phyloP scores from a whole-genome alignment of 2,329 filamentous ascomycete species.

The Aspergillus sp. region DNA sequence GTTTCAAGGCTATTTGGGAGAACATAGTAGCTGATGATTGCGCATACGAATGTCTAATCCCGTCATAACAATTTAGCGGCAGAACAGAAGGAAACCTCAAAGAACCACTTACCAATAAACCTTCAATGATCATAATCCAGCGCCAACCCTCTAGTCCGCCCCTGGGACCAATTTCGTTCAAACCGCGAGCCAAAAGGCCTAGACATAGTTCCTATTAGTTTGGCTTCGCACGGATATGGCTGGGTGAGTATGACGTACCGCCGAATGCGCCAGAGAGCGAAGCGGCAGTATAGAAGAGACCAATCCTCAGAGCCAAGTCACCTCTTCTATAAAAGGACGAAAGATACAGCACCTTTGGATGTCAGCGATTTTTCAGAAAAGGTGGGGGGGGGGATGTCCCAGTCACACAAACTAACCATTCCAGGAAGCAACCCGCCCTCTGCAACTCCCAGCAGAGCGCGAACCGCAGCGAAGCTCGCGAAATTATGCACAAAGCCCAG shows the following conservation, averaged over 20 bases:
- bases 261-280: constrained; percentile 66
- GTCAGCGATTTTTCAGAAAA: constrained; percentile 8
- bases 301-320: constrained; percentile 63
- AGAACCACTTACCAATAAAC: constrained; percentile 34
- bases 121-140: constrained; percentile 65
- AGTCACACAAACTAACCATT: constrained; percentile 49
- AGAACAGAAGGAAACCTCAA: background rate
- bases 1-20: constrained; percentile 59
- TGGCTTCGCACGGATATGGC: background rate
- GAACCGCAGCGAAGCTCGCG: constrained; percentile 60
- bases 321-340: constrained; percentile 61
- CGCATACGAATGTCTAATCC: constrained; percentile 55
- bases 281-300: constrained; percentile 67
- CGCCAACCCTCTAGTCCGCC: constrained; percentile 59
- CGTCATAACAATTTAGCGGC: background rate
- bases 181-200: constrained; percentile 60
- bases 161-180: constrained; percentile 58
- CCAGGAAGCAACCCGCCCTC: constrained; percentile 67
- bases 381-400: background rate
- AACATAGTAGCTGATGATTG: constrained; percentile 51
- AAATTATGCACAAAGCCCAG: constrained; percentile 40
- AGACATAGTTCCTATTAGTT: background rate
- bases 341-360: constrained; percentile 59
- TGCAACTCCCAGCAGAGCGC: constrained; percentile 61
- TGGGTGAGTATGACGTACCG: constrained; percentile 32